These are phyloP conservation scores for Botrytis aclada DNA, from an alignment of 2,329 filamentous ascomycete species.

Conservation along the genomic window DNA sequence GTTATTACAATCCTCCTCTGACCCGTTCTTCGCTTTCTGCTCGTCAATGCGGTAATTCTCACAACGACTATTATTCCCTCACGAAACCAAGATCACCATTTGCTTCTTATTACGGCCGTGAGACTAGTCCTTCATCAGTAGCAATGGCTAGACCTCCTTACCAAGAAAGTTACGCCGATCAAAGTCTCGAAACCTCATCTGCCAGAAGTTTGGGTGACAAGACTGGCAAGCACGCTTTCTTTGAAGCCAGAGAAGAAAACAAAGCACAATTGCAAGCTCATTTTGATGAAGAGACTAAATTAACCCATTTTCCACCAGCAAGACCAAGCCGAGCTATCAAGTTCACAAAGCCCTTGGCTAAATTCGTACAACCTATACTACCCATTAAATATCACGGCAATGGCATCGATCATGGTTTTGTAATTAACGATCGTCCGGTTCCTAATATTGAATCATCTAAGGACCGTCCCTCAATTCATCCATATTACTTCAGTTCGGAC, in stretches of 20 bases:
- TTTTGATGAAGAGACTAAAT: neutral
- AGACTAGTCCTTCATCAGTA: conserved; percentile 41
- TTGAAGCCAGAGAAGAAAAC: conserved; percentile 36
- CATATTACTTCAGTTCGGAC: conserved; percentile 17
- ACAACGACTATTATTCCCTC: neutral
- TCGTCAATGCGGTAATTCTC: neutral
- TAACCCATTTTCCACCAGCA: neutral
- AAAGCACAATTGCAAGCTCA: conserved; percentile 26
- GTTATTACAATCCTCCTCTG: neutral
- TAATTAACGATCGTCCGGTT: neutral
- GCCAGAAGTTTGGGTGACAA: conserved; percentile 30
- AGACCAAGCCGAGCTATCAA: neutral
- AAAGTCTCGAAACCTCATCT: neutral
- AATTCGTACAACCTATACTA: neutral
- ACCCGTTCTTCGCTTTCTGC: neutral
- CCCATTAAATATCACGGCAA: neutral
- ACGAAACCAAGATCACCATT: neutral
- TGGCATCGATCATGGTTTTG: neutral
- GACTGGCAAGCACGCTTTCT: conserved; percentile 35
- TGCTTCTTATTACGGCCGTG: conserved; percentile 21
- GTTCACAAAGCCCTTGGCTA: neutral
- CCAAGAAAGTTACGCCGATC: neutral
- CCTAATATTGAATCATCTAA: neutral
- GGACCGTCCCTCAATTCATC: neutral
- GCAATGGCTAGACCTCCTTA: conserved; percentile 33